A percentile compares a stretch with the other conserved stretches of the same genome.
phyloP scores from a whole-genome alignment of 352 stramenopile genomes.

The Globisporangium radiosum region DNA sequence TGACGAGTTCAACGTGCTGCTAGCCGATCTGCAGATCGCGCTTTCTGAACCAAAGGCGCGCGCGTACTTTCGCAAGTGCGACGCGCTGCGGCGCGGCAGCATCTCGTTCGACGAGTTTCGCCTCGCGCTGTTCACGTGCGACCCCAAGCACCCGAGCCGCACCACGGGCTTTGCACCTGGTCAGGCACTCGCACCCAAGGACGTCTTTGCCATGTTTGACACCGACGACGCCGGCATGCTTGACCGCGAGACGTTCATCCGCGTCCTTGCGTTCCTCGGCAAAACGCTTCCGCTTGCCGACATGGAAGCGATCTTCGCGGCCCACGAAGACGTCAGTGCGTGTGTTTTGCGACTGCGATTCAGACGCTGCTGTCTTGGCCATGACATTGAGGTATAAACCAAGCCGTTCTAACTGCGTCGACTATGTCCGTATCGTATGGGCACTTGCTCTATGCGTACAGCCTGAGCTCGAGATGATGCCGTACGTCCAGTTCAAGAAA shows the following conservation, averaged over 20 bases:
- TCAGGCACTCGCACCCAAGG: conserved; percentile 64
- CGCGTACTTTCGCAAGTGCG: conserved; percentile 76
- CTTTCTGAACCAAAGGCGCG: conserved; percentile 64
- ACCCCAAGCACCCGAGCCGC: conserved; percentile 68
- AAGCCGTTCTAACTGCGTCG: neutral
- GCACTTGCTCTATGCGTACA: conserved; percentile 8
- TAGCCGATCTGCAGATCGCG: conserved; percentile 48
- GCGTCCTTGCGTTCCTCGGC: conserved; percentile 63
- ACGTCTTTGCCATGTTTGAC: conserved; percentile 82
- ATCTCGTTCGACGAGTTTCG: conserved; percentile 83
- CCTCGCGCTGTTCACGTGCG: conserved; percentile 69
- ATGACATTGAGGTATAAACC: too few species aligned
- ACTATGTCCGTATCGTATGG: neutral
- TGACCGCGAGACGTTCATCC: conserved; percentile 58
- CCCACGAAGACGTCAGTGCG: conserved; percentile 53
- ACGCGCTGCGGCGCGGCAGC: conserved; percentile 43
- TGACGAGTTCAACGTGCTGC: conserved; percentile 68
- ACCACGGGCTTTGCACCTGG: conserved; percentile 63
- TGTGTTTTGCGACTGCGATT: neutral
- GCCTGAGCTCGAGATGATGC: conserved; percentile 63
- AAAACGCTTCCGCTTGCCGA: conserved; percentile 52
- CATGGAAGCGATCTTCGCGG: conserved; percentile 59
- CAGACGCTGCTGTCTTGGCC: too few species aligned
- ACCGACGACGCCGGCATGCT: conserved; percentile 51
- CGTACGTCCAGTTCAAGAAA: conserved; percentile 67